Evolutionary conservation across 805 yeast species (phyloP), one percentile per base, ranked within the genome.

Genomic region (Wickerhamiella kurtzmanii): DNA sequence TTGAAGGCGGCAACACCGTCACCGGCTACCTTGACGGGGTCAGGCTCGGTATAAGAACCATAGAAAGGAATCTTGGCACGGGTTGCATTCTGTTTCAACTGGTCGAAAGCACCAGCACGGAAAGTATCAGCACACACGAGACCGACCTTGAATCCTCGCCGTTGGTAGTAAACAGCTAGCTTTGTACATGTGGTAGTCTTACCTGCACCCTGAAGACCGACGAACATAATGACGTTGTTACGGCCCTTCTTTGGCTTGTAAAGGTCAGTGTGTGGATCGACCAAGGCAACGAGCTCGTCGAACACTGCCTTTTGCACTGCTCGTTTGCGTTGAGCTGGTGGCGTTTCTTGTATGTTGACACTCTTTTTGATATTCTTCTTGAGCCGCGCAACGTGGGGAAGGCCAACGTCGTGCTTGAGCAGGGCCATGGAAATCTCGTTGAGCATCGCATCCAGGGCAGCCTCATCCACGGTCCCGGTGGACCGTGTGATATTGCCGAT

Each of bases 101-200:
- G 98, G 67, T 89, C 98, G 70, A 89, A 89, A 2, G 98, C 98
- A 73, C 98, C 98, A 35, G 98, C 98, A 73, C 98, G 80, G 73
- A 89, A 92, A 25, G 98, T 92, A 70, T 92, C 98, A 1, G 98
- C 98, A 76, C 98, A 92, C 21, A 92, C 97, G 61, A 92, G 71
- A 45, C 97, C 97, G 42, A 86, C 95, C 62, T 87, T 88, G 66
- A 80, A 86, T 2, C 96, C 96, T 60, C 96, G 73, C 60, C 88
- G 77, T 60, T 87, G 89, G 63, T 92, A 92, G 62, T 84, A 88
- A 1, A 86, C 94, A 0, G 98, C 98, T 57, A 89, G 71, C 55
- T 92, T 92, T 1, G 98, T 92, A 77, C 96, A 88, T 2, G 96
- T 80, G 0, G 98, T 92, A 28, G 98, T 92, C 64, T 92, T 92